Evolutionary conservation across 2,329 filamentous ascomycete species (phyloP), one percentile per base, ranked within the genome.

Genomic region (Hymenotorrendiella dingleyae): DNA sequence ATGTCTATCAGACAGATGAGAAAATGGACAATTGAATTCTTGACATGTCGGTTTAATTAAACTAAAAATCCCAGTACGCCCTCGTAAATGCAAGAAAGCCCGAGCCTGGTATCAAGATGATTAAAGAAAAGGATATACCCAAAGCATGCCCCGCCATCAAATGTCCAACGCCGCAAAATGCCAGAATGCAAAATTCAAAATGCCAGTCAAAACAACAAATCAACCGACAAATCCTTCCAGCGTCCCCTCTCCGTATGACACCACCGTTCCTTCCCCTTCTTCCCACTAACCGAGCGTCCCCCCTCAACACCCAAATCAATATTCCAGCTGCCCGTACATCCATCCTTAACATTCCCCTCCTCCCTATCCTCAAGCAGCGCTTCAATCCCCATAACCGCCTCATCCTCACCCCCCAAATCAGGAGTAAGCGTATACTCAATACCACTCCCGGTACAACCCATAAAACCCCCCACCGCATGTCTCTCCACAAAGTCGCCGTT

Each of bases 371-470:
- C 62, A 7, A 76, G 52, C 12, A 82, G 50, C 39, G 79, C 74
- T 4, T 65, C 58, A 3, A 79, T 61, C 28, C 72, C 71, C 1
- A 76, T 66, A 2, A 82, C 61, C 22, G 76, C 73, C 46, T 81
- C 76, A 2, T 67, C 66, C 1, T 69, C 74, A 0, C 77, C 77
- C 14, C 56, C 56, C 0, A 78, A 72, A 37, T 58, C 56, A 0
- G 83, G 71, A 12, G 66, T 59, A 9, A 89, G 64, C 29, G 69
- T 65, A 55, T 88, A 89, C 14, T 63, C 57, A 40, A 89, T 79
- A 22, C 59, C 63, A 35, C 78, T 82, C 22, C 67, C 71, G 3
- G 80, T 56, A 1, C 70, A 68, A 12, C 84, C 84, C 6, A 87
- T 60, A 56, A 76, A 87, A 0, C 73, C 75, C 1, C 71, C 78